These are phyloP conservation scores for Backusella psychrophila DNA, from an alignment of 192 early-diverging fungal species.

Conservation along the genomic window DNA sequence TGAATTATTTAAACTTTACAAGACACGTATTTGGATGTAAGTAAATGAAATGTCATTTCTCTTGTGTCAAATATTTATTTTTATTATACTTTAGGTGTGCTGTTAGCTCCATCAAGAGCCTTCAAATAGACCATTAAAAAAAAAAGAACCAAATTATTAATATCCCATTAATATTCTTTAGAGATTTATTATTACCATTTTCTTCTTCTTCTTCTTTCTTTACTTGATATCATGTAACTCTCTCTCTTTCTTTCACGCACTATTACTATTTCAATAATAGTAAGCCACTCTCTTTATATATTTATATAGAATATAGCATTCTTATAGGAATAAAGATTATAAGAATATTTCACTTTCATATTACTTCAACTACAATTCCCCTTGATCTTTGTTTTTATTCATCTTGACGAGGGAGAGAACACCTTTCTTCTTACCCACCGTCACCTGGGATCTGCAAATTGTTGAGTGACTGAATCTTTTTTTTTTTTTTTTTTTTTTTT, in stretches of 20 bases:
- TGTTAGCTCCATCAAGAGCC: background rate
- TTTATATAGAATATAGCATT: background rate
- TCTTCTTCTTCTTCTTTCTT: background rate
- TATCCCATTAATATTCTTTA: background rate
- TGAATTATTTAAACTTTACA: constrained; percentile 96
- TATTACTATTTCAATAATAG: background rate
- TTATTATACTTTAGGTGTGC: background rate
- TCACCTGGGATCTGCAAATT: too few relatives aligned
- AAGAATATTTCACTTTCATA: background rate
- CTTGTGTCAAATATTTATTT: background rate
- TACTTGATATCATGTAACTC: background rate
- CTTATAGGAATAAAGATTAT: background rate
- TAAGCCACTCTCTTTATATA: background rate
- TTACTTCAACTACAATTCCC: background rate
- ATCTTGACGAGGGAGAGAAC: too few relatives aligned
- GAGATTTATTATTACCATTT: background rate
- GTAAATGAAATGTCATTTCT: background rate
- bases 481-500: too few relatives aligned
- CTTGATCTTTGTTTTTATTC: too few relatives aligned
- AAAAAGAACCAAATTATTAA: background rate
- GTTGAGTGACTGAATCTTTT: too few relatives aligned
- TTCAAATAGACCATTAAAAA: constrained; percentile 8
- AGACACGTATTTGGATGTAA: constrained; percentile 98
- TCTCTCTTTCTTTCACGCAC: background rate
- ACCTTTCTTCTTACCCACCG: too few relatives aligned